Base-by-base conservation (phyloP, 2,329 filamentous ascomycete species). In the Orbilia ellipsospora region DNA sequence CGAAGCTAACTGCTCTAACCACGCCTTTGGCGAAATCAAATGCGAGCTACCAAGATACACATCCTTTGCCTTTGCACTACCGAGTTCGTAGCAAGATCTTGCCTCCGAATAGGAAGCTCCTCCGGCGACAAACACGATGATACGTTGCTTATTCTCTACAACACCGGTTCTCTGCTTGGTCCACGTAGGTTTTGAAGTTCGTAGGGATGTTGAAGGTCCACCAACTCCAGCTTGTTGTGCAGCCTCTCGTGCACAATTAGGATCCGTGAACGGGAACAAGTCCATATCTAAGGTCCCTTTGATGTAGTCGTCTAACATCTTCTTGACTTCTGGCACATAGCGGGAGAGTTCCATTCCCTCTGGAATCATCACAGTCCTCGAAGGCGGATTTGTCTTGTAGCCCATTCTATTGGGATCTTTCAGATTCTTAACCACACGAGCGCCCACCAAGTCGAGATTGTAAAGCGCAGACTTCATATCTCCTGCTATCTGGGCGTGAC, bases 171-270 rank as follows among this genome's bases (percentile, higher is more conserved):
- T 90, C 8, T 92, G 90, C 63, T 92, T 92, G 1, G 95, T 95
- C 95, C 95, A 99, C 50, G 94, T 97, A 1, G 94, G 95, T 80
- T 97, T 96, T 15, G 93, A 93, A 8, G 92, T 92, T 70, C 95
- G 91, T 23, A 99, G 87, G 13, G 94, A 98, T 12, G 91, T 88
- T 78, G 92, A 86, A 26, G 87, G 85, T 4, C 85, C 84, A 52
- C 88, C 80, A 48, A 87, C 84, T 5, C 85, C 84, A 50, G 61
- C 57, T 26, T 66, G 62, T 44, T 88, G 83, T 73, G 90, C 88
- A 69, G 88, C 87, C 76, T 88, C 87, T 15, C 86, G 85, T 78
- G 90, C 84, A 50, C 85, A 89, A 15, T 90, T 89, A 3, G 90
- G 90, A 75, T 91, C 90, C 70, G 90, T 88, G 77, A 90, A 93